These are phyloP conservation scores for Apiotrichum siamense DNA, from an alignment of 1,284 basidiomycete genomes.

Conservation along the genomic window DNA sequence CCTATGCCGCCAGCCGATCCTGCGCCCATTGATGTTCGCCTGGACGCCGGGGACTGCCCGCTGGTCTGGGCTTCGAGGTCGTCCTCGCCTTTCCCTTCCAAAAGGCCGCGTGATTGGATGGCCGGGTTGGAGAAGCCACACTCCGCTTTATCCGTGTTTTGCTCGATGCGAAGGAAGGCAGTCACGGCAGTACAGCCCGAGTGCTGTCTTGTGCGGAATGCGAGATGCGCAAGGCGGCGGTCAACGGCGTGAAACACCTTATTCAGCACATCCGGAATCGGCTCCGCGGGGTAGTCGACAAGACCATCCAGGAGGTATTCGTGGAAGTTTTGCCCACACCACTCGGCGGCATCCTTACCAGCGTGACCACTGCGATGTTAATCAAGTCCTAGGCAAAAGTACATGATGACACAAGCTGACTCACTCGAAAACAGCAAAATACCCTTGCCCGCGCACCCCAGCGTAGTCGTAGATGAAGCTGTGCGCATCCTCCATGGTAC, in stretches of 20 bases:
- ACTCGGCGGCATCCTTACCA: conserved; percentile 96
- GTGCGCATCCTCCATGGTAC: conserved; percentile 97
- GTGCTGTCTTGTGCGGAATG: conserved; percentile 82
- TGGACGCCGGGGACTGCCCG: conserved; percentile 8
- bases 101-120: conserved; percentile 34
- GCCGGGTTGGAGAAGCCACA: conserved; percentile 40
- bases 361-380: conserved; percentile 67
- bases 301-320: conserved; percentile 53
- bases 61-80: conserved; percentile 41
- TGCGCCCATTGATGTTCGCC: conserved; percentile 29
- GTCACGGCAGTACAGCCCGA: conserved; percentile 97
- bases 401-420: conserved; percentile 13
- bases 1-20: conserved; percentile 23
- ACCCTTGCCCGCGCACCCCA: conserved; percentile 84
- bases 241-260: conserved; percentile 91
- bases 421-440: conserved; percentile 91
- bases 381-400: no score
- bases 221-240: conserved; percentile 67
- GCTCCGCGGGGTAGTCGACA: conserved; percentile 41
- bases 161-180: conserved; percentile 90
- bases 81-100: conserved; percentile 44
- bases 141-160: conserved; percentile 11
- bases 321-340: conserved; percentile 96
- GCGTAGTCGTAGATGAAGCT: conserved; percentile 93
- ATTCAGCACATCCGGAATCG: conserved; percentile 86